Conservation (phyloP, 495 filamentous ascomycete species). For the Aspergillus ostianus region DNA sequence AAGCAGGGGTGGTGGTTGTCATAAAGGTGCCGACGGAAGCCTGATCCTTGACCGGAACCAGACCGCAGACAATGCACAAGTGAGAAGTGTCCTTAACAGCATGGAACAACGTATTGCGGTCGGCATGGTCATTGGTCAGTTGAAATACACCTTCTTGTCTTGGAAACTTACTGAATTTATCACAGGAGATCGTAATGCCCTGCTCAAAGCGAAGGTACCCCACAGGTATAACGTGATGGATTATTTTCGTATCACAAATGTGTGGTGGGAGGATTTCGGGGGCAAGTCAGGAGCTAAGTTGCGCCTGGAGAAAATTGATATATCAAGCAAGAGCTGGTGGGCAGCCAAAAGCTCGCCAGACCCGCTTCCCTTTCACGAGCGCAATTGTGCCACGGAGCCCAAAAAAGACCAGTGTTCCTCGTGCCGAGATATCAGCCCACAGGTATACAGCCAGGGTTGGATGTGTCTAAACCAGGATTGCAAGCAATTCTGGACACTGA, state of each 20-base stretch:
- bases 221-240: constrained; percentile 69
- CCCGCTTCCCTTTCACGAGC: constrained; percentile 17
- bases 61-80: constrained; percentile 21
- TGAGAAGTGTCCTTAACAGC: constrained; percentile 38
- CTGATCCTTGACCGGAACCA: constrained; percentile 48
- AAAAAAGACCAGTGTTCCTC: constrained; percentile 32
- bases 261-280: constrained; percentile 65
- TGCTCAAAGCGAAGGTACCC: constrained; percentile 53
- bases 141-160: neutral
- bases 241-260: constrained; percentile 68
- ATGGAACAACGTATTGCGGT: constrained; percentile 41
- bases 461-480: constrained; percentile 65
- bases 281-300: constrained; percentile 51
- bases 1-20: constrained; percentile 52
- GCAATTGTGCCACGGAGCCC: constrained; percentile 22
- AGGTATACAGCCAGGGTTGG: constrained; percentile 62
- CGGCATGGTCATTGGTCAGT: constrained; percentile 59
- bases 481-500: constrained; percentile 51
- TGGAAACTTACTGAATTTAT: neutral
- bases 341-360: constrained; percentile 33
- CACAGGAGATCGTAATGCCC: constrained; percentile 50
- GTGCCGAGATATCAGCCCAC: constrained; percentile 38
- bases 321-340: constrained; percentile 68
- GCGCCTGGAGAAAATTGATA: constrained; percentile 69
- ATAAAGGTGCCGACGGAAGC: constrained; percentile 38